Percentiles rank a stretch among this genome's conserved stretches.
phyloP scores from a whole-genome alignment of 768 basidiomycete genomes.

The Termitomyces sp. region DNA sequence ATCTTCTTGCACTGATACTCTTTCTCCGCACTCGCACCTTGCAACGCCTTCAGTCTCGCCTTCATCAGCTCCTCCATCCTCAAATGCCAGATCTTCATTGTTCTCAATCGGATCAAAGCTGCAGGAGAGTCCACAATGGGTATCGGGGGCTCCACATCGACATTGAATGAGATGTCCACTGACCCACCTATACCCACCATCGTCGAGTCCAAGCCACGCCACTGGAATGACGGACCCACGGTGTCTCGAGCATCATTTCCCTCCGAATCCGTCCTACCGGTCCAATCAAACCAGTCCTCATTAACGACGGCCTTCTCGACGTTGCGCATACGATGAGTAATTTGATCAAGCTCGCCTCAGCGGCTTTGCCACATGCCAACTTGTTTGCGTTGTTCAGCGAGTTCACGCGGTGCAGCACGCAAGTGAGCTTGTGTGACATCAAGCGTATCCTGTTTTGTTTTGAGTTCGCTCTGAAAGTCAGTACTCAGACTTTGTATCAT shows the following conservation, averaged over 20 bases:
- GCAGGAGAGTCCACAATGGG: conserved; percentile 56
- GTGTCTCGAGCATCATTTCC: conserved; percentile 35
- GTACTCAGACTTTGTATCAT: conserved; percentile 78
- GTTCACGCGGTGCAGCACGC: conserved; percentile 83
- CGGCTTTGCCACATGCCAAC: conserved; percentile 72
- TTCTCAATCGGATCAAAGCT: conserved; percentile 65
- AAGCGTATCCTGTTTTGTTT: conserved; percentile 82
- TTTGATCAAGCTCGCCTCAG: conserved; percentile 77
- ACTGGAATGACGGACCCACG: conserved; percentile 66
- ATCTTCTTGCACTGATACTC: conserved; percentile 92
- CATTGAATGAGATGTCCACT: conserved; percentile 59
- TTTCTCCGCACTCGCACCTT: conserved; percentile 83
- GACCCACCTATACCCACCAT: conserved; percentile 62
- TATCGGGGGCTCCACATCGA: conserved; percentile 72
- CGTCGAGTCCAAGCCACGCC: conserved; percentile 64
- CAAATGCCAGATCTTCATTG: conserved; percentile 81
- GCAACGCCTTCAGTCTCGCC: conserved; percentile 62
- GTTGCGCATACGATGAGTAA: conserved; percentile 79
- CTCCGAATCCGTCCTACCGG: conserved; percentile 59
- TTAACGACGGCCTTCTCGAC: conserved; percentile 74
- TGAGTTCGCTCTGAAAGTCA: conserved; percentile 83
- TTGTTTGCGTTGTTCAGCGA: conserved; percentile 87
- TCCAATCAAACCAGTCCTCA: conserved; percentile 88
- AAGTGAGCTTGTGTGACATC: conserved; percentile 86
- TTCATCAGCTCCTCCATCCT: conserved; percentile 75